phyloP scores from a whole-genome alignment of 108 stramenopile genomes.

The Hondaea fermentalgiana region DNA sequence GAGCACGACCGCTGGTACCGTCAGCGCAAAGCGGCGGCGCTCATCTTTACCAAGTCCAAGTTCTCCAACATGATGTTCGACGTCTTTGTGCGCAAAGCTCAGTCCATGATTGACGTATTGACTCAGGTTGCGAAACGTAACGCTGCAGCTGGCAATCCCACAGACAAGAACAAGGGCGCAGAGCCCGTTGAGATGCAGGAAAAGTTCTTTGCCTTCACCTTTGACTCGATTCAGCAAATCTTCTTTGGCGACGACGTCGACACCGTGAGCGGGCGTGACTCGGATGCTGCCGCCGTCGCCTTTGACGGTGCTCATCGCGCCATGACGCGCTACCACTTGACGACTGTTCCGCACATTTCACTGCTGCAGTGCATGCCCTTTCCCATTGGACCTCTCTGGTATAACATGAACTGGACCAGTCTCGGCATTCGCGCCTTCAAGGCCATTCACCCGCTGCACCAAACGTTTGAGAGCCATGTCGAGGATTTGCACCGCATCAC shows the following conservation, averaged over 20 bases:
- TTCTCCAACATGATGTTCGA: not conserved
- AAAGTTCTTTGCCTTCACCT: constrained; percentile 17
- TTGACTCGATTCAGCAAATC: constrained; percentile 41
- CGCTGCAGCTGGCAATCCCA: not conserved
- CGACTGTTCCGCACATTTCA: not conserved
- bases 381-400: not conserved
- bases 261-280: constrained; percentile 15
- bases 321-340: not conserved
- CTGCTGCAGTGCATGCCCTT: not conserved
- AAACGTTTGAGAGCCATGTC: constrained; percentile 27
- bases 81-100: not conserved
- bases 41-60: not conserved
- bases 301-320: constrained; percentile 33
- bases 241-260: constrained; percentile 44
- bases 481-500: constrained; percentile 12
- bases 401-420: not conserved
- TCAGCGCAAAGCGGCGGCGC: not conserved
- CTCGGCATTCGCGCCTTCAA: not conserved
- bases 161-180: not conserved
- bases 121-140: not conserved
- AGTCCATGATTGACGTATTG: not conserved
- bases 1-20: constrained; percentile 13
- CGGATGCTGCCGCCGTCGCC: constrained; percentile 23
- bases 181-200: not conserved
- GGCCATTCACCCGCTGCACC: not conserved